Conservation (phyloP, 345 rosid species). For the Psidium guajava region DNA sequence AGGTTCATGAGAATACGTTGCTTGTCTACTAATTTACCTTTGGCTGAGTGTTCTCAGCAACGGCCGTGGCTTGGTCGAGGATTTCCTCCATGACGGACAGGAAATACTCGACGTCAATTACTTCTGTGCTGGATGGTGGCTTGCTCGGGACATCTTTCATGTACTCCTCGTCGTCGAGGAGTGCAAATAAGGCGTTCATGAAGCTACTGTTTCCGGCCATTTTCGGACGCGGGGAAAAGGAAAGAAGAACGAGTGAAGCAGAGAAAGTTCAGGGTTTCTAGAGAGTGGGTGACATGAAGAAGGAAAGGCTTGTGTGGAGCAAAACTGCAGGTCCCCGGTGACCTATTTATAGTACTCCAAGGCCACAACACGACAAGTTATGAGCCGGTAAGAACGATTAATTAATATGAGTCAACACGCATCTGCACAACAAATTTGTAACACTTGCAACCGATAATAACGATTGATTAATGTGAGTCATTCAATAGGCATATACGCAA, state of each 20-base stretch:
- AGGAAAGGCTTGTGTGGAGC: not conserved
- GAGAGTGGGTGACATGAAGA: not conserved
- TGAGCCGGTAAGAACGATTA: not conserved
- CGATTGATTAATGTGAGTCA: too few species aligned
- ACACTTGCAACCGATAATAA: too few species aligned
- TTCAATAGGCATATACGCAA: too few species aligned
- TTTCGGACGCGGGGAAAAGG: not conserved
- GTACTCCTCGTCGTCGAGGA: not conserved
- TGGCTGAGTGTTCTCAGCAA: not conserved
- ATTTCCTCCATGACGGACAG: not conserved
- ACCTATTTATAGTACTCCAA: not conserved
- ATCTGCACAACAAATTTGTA: too few species aligned
- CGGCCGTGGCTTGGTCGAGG: not conserved
- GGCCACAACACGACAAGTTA: not conserved
- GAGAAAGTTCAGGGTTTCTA: not conserved
- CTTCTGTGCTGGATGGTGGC: accelerated
- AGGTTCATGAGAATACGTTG: not conserved
- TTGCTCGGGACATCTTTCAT: not conserved
- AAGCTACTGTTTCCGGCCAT: not conserved
- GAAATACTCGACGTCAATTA: not conserved
- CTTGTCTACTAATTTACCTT: not conserved
- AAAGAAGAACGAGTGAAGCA: not conserved
- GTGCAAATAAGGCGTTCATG: not conserved
- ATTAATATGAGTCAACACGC: too few species aligned
- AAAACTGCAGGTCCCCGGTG: not conserved